These are phyloP conservation scores for Linderniella brevidens DNA, from an alignment of 257 asterid species.

Conservation along the genomic window DNA sequence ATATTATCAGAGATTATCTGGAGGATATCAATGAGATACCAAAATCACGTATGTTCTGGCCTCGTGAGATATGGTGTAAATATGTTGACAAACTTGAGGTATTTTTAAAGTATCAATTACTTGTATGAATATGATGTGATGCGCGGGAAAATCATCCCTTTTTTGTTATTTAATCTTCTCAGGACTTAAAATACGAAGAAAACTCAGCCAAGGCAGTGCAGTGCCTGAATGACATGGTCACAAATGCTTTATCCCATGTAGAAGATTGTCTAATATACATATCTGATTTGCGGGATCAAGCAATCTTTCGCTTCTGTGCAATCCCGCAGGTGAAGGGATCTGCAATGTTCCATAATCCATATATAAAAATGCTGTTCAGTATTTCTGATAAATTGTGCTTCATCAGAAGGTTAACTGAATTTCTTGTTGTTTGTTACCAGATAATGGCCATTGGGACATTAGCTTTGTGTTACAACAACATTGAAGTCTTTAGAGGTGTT, in stretches of 20 bases:
- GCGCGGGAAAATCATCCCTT: not conserved
- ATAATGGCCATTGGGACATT: constrained; percentile 96
- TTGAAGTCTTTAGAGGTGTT: constrained; percentile 81
- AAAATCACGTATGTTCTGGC: constrained; percentile 99
- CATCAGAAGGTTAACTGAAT: constrained; percentile 1
- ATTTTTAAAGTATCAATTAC: constrained; percentile 4
- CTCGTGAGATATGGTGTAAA: constrained; percentile 78
- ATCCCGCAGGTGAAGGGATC: constrained; percentile 65
- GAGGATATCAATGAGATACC: constrained; percentile 98
- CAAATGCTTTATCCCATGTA: constrained; percentile 61
- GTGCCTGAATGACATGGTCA: constrained; percentile 85
- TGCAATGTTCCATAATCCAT: constrained; percentile 2
- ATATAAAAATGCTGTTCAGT: not conserved
- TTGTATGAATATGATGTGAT: constrained; percentile 2
- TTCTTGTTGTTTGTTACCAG: constrained; percentile 17
- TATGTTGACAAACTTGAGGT: constrained; percentile 90
- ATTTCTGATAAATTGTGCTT: constrained; percentile 8
- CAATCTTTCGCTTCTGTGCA: constrained; percentile 82
- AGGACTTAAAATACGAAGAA: constrained; percentile 78
- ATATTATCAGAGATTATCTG: constrained; percentile 86
- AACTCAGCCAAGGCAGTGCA: constrained; percentile 85
- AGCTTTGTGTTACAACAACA: constrained; percentile 86
- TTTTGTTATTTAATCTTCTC: constrained; percentile 13
- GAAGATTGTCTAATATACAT: constrained; percentile 70
- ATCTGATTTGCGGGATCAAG: constrained; percentile 50